phyloP scores from a whole-genome alignment of 495 filamentous ascomycete genomes.

The Aspergillus steynii region DNA sequence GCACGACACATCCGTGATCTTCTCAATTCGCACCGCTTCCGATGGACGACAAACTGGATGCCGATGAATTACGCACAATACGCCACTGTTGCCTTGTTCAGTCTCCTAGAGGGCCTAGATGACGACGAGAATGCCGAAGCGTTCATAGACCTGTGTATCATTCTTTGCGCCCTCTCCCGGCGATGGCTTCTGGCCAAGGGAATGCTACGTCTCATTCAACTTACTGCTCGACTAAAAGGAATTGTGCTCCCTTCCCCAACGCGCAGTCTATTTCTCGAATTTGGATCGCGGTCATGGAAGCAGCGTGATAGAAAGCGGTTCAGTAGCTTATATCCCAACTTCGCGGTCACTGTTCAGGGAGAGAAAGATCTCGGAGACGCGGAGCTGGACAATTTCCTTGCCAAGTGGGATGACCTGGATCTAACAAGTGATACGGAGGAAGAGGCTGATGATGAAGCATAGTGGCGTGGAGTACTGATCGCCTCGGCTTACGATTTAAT shows the following conservation, averaged over 20 bases:
- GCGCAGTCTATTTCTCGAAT: constrained; percentile 16
- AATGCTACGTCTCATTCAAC: constrained; percentile 22
- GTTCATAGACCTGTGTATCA: constrained; percentile 17
- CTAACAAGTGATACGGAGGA: not conserved
- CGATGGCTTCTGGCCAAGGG: constrained; percentile 23
- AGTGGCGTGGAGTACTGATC: too few species aligned
- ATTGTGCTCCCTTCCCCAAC: constrained; percentile 15
- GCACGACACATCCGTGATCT: not conserved
- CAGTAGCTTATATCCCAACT: constrained; percentile 24
- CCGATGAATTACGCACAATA: not conserved
- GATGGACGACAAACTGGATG: not conserved
- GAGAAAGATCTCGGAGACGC: constrained; percentile 4
- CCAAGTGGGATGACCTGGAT: constrained; percentile 21
- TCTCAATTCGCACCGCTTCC: not conserved
- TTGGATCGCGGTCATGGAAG: constrained; percentile 10
- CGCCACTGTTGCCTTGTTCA: constrained; percentile 14
- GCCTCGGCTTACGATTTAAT: not conserved
- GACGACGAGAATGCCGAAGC: constrained; percentile 11
- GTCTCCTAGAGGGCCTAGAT: constrained; percentile 21
- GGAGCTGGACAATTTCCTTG: constrained; percentile 21
- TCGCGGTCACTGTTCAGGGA: constrained; percentile 5
- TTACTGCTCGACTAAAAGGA: constrained; percentile 13
- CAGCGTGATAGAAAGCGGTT: constrained; percentile 10
- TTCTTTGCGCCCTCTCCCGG: constrained; percentile 17
- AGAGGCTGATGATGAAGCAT: too few species aligned